Conservation (phyloP, 805 yeast genomes). For the Sugiyamaella smithiae region DNA sequence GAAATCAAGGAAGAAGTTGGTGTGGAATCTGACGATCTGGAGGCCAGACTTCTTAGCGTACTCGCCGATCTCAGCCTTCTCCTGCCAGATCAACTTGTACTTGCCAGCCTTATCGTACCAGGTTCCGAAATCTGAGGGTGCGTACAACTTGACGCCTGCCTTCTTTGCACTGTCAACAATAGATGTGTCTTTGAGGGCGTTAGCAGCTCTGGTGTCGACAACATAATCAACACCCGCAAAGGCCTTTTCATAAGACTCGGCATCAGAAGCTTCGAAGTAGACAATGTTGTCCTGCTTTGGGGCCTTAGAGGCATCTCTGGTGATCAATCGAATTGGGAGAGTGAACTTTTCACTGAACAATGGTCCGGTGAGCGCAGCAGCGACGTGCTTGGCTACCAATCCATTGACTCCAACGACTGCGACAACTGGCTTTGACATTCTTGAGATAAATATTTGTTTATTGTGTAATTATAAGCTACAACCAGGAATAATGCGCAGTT, state of each 20-base stretch:
- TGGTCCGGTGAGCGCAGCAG: constrained; percentile 45
- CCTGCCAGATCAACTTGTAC: constrained; percentile 12
- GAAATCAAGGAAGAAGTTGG: constrained; percentile 24
- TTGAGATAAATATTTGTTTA: too few species aligned
- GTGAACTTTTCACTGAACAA: constrained; percentile 42
- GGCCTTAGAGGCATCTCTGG: constrained; percentile 42
- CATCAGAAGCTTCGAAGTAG: constrained; percentile 19
- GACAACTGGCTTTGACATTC: constrained; percentile 34
- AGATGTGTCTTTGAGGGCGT: constrained; percentile 33
- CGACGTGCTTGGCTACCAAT: constrained; percentile 46
- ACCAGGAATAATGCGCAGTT: too few species aligned
- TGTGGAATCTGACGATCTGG: constrained; percentile 25
- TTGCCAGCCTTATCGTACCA: constrained; percentile 30
- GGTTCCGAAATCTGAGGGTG: constrained; percentile 61
- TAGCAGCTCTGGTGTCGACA: constrained; percentile 41
- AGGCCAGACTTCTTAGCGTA: constrained; percentile 26
- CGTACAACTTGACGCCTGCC: constrained; percentile 48
- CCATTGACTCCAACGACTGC: constrained; percentile 58
- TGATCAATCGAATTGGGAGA: constrained; percentile 51
- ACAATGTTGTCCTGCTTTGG: constrained; percentile 25
- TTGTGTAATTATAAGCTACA: too few species aligned
- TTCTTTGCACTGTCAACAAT: constrained; percentile 41
- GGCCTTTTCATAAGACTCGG: constrained; percentile 23
- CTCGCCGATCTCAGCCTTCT: constrained; percentile 19
- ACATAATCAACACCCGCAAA: constrained; percentile 51